Conservation (phyloP, 352 stramenopile genomes). For the Phytophthora capsici region DNA sequence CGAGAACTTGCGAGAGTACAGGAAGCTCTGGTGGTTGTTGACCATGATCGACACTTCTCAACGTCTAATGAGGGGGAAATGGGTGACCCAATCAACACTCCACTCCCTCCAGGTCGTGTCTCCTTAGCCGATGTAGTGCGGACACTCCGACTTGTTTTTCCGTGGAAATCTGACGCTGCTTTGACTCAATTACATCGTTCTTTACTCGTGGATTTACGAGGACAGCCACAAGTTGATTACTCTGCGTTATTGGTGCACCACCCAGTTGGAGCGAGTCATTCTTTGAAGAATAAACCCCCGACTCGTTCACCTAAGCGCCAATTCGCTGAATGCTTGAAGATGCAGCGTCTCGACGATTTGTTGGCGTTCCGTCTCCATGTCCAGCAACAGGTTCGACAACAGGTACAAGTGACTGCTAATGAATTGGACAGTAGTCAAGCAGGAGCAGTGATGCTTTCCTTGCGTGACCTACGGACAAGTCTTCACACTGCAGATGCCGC, state of each 20-base stretch:
- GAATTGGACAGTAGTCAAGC: neutral
- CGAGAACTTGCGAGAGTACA: slow-evolving; percentile 53
- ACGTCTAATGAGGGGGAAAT: neutral
- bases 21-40: slow-evolving; percentile 52
- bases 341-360: slow-evolving; percentile 71
- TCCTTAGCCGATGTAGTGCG: slow-evolving; percentile 53
- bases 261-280: slow-evolving; percentile 7
- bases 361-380: slow-evolving; percentile 55
- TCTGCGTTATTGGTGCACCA: slow-evolving; percentile 35
- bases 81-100: neutral
- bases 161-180: slow-evolving; percentile 62
- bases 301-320: slow-evolving; percentile 8
- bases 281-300: neutral
- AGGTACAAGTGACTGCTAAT: slow-evolving; percentile 9
- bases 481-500: slow-evolving; percentile 54
- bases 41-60: slow-evolving; percentile 54
- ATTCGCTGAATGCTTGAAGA: slow-evolving; percentile 53
- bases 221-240: slow-evolving; percentile 50
- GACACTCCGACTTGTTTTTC: slow-evolving; percentile 55
- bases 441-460: slow-evolving; percentile 51
- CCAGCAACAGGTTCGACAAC: slow-evolving; percentile 39
- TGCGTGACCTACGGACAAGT: slow-evolving; percentile 46
- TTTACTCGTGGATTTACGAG: slow-evolving; percentile 52
- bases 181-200: slow-evolving; percentile 53
- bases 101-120: slow-evolving; percentile 33